Conservation (phyloP, 169 alveolate species). For the Cytauxzoon felis region DNA sequence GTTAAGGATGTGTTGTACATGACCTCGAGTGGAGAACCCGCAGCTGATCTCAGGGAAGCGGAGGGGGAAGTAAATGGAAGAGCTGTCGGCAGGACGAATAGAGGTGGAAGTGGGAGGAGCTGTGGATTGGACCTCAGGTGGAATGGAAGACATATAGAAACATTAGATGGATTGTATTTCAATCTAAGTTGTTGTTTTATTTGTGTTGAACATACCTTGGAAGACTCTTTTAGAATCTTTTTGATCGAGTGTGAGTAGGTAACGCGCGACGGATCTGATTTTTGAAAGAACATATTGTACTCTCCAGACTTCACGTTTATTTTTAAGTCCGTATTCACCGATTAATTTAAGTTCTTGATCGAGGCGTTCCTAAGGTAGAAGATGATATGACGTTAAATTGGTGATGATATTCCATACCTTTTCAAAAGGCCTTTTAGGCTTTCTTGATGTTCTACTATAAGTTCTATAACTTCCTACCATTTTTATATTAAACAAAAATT, state of each 20-base stretch:
- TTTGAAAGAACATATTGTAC: constrained; percentile 96
- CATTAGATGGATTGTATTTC: too few relatives aligned
- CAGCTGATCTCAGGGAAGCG: too few relatives aligned
- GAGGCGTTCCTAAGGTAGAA: constrained; percentile 83
- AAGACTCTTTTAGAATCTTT: constrained; percentile 92
- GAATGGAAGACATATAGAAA: too few relatives aligned
- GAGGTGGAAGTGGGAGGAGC: too few relatives aligned
- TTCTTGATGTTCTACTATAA: constrained; percentile 84
- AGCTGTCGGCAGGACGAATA: too few relatives aligned
- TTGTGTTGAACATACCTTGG: constrained; percentile 84
- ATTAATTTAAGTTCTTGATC: constrained; percentile 92
- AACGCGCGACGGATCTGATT: constrained; percentile 99
- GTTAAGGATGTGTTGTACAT: too few relatives aligned
- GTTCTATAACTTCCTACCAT: constrained; percentile 84
- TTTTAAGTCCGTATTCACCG: constrained; percentile 98
- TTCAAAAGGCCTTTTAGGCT: constrained; percentile 94
- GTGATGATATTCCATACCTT: constrained; percentile 71
- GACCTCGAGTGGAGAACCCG: too few relatives aligned
- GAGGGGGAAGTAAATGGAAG: too few relatives aligned
- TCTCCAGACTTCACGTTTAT: constrained; percentile 99
- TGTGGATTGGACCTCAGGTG: too few relatives aligned
- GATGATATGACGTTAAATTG: not conserved
- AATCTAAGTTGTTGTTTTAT: too few relatives aligned
- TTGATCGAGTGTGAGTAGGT: constrained; percentile 95
- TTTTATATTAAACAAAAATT: constrained; percentile 14